phyloP scores from a whole-genome alignment of 345 rosid genomes.

The Pelargonium nanum region DNA sequence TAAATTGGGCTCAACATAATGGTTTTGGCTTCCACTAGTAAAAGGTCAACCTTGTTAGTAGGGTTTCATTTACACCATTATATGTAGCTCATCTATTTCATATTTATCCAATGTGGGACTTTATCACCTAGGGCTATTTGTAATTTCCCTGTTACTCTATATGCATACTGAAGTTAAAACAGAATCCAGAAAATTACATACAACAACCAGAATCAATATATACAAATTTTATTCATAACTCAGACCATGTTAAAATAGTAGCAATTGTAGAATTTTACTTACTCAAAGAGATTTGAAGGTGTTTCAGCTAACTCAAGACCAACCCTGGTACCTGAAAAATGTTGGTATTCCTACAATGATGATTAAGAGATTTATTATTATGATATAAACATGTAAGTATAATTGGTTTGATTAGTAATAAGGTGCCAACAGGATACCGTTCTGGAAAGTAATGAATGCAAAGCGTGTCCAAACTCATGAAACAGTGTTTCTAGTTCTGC shows the following conservation, averaged over 20 bases:
- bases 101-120: too few relatives aligned
- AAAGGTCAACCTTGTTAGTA: too few relatives aligned
- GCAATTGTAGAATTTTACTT: conserved; percentile 30
- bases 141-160: too few relatives aligned
- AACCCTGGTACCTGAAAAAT: conserved; percentile 88
- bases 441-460: conserved; percentile 84
- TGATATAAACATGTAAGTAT: not conserved
- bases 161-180: not conserved
- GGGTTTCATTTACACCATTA: too few relatives aligned
- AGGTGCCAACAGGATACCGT: conserved; percentile 43
- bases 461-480: conserved; percentile 97
- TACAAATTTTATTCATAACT: not conserved
- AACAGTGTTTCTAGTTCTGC: conserved; percentile 83
- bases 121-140: too few relatives aligned
- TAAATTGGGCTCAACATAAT: too few relatives aligned
- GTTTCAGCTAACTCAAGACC: conserved; percentile 90
- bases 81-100: too few relatives aligned
- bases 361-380: conserved; percentile 7
- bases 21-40: too few relatives aligned
- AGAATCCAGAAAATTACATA: not conserved
- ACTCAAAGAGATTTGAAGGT: conserved; percentile 95
- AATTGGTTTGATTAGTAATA: not conserved
- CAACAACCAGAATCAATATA: too few relatives aligned
- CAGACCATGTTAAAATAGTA: conserved; percentile 3
- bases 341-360: conserved; percentile 74